Conservation (phyloP, 106 monocot genomes). For the Allium cepa region DNA sequence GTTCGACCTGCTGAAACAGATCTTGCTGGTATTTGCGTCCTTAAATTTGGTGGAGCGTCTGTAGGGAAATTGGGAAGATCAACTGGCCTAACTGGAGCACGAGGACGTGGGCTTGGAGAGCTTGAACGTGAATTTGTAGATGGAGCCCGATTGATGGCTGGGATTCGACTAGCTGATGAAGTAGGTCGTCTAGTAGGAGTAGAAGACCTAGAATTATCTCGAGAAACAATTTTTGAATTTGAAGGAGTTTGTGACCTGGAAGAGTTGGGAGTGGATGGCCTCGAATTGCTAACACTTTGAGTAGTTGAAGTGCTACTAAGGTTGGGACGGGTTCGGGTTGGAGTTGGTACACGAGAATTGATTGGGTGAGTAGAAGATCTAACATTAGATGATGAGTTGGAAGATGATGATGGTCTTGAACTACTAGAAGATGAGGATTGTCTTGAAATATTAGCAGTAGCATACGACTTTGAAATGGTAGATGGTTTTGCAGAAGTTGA, state of each 20-base stretch:
- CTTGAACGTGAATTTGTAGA: conserved; percentile 43
- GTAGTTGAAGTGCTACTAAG: conserved; percentile 12
- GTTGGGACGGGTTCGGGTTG: conserved; percentile 45
- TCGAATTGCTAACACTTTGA: conserved; percentile 4
- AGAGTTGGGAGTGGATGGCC: conserved; percentile 14
- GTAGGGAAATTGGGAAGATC: conserved; percentile 60
- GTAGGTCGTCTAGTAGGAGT: conserved; percentile 56
- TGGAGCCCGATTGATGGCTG: conserved; percentile 33
- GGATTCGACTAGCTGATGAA: conserved; percentile 26
- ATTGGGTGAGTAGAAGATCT: conserved; percentile 28
- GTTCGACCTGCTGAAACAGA: conserved; percentile 66
- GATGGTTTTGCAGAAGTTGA: conserved; percentile 17
- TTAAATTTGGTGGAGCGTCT: conserved; percentile 79
- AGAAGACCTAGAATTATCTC: conserved; percentile 45
- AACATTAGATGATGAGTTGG: conserved; percentile 6
- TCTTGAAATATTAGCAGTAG: no score
- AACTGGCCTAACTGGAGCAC: conserved; percentile 35
- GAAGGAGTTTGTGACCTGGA: conserved; percentile 15
- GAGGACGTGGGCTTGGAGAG: conserved; percentile 54
- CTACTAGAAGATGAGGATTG: background rate
- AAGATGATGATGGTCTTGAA: background rate
- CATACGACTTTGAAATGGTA: no score
- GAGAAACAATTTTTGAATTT: conserved; percentile 23
- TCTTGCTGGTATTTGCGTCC: conserved; percentile 67
- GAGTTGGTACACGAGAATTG: conserved; percentile 23